Conservation (phyloP, 257 asterid genomes). For the Fraxinus cuspidata region DNA sequence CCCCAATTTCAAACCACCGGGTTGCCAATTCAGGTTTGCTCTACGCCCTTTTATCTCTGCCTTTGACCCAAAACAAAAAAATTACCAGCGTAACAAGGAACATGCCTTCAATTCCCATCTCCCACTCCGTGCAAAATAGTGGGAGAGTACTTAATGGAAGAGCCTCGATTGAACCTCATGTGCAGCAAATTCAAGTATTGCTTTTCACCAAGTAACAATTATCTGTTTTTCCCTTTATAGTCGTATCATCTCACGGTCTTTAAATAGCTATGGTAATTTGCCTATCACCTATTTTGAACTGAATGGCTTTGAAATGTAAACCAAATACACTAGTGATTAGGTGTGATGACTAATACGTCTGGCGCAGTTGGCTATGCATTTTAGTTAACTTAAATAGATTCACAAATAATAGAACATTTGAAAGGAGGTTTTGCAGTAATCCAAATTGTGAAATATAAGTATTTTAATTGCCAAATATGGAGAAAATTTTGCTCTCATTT, state of each 20-base stretch:
- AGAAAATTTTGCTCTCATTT: neutral
- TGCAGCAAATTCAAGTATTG: conserved; percentile 69
- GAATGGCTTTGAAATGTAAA: conserved; percentile 11
- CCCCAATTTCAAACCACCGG: too few species aligned
- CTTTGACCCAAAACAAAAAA: too few species aligned
- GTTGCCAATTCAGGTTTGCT: too few species aligned
- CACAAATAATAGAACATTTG: neutral
- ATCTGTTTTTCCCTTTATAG: neutral
- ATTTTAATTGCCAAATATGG: neutral
- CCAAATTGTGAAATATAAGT: neutral
- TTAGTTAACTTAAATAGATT: neutral
- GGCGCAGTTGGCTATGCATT: neutral
- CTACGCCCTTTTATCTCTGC: too few species aligned
- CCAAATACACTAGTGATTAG: neutral
- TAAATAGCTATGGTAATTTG: conserved; percentile 5
- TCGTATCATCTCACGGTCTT: neutral
- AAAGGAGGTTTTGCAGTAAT: too few species aligned
- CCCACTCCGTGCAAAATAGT: too few species aligned
- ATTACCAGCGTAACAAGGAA: too few species aligned
- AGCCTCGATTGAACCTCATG: conserved; percentile 79
- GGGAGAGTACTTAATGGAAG: conserved; percentile 89
- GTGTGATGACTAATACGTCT: neutral
- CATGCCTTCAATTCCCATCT: too few species aligned
- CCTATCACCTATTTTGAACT: neutral
- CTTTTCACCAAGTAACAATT: conserved; percentile 19